Evolutionary conservation across 768 basidiomycete species (phyloP), one percentile per base, ranked within the genome.

Genomic region (Boletus edulis): DNA sequence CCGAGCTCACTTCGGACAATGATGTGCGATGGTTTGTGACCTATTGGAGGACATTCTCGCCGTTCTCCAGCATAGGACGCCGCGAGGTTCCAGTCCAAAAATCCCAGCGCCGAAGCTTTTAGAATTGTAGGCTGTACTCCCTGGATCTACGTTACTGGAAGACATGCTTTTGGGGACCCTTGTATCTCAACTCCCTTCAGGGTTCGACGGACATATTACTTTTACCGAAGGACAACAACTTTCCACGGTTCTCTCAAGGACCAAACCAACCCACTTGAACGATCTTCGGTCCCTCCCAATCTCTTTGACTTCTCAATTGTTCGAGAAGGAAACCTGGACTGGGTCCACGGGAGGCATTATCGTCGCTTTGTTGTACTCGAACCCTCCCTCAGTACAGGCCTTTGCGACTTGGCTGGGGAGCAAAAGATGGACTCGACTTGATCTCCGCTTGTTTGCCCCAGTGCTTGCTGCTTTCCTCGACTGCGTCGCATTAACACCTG

Each of bases 401-500:
- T 20, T 20, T 20, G 20, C 20, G 20, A 20, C 20, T 20, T 20
- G 20, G 20, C 20, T 20, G 20, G 20, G 20, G 2, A 58, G 29
- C 37, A 27, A 46, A 32, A 34, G 31, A 18, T 68, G 63, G 63
- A 5, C 35, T 18, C 50, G 61, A 5, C 29, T 58, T 5, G 15
- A 35, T 15, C 34, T 65, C 4, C 62, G 70, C 10, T 63, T 72
- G 29, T 63, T 81, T 13, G 64, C 77, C 20, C 62, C 68, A 0
- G 72, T 80, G 11, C 45, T 85, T 7, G 69, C 74, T 46, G 77
- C 80, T 7, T 76, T 80, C 50, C 64, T 84, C 17, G 81, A 85
- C 24, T 62, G 69, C 31, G 58, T 55, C 10, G 61, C 56, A n/a
- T 42, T 62, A 22, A 61, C 58, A 3, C 12, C 58, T 3, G 56